Evolutionary conservation across 2,329 filamentous ascomycete genomes (phyloP).

Genomic region (Xylaria digitata): DNA sequence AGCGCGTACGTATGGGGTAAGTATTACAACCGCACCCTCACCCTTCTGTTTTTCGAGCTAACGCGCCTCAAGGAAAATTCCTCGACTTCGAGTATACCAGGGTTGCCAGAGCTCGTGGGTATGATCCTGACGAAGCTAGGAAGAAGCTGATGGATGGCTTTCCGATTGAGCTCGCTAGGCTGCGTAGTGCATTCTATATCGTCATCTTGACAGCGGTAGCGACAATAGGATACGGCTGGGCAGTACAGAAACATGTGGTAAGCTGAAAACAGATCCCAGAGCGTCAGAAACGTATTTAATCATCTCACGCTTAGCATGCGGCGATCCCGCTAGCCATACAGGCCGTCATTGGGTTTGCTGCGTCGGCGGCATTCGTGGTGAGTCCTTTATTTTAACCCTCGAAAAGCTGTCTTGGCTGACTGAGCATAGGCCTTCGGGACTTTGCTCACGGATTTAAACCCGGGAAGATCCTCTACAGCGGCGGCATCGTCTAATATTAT

Average conservation of each 20-base stretch:
- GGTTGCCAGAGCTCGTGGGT: constrained; percentile 15
- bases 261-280: neutral
- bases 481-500: constrained; percentile 43
- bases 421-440: constrained; percentile 33
- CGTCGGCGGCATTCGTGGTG: constrained; percentile 37
- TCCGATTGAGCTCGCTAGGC: constrained; percentile 35
- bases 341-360: constrained; percentile 32
- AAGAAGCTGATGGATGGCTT: constrained; percentile 16
- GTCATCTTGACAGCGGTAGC: constrained; percentile 11
- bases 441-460: constrained; percentile 39
- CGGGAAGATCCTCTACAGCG: constrained; percentile 39
- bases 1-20: constrained; percentile 39
- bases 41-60: constrained; percentile 2
- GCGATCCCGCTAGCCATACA: constrained; percentile 31
- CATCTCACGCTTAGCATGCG: constrained; percentile 25
- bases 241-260: constrained; percentile 32
- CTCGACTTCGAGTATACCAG: constrained; percentile 33
- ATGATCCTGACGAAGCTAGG: neutral
- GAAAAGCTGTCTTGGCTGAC: neutral
- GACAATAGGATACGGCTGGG: constrained; percentile 37
- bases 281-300: neutral
- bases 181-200: constrained; percentile 31
- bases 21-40: neutral
- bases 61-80: constrained; percentile 18
- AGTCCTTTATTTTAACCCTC: neutral